Evolutionary conservation across 1,139 yeast genomes (phyloP), one percentile per base, ranked within the genome.

Genomic region (Yamadazyma atlantica): DNA sequence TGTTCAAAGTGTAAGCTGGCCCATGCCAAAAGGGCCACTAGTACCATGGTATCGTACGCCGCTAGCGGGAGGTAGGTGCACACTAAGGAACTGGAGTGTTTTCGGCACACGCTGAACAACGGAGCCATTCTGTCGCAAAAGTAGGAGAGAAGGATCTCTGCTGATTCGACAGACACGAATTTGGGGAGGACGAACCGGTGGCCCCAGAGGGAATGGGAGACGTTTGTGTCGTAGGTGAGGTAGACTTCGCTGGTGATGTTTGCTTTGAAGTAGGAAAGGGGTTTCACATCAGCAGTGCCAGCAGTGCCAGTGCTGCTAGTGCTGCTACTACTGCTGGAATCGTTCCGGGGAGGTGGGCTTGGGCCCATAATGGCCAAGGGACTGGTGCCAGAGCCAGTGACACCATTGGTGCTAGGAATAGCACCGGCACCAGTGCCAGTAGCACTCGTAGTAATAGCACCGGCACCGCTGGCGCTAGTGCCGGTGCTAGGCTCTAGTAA

Each of bases 51-150:
- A 35, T 41, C 39, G 22, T 33, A 21, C 3, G 43, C 28, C 3
- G 45, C 45, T 9, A 41, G 30, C 8, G 45, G 45, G 2, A 41
- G n/a, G 35, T 41, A 41, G 5, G 45, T 41, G 3, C 26, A 32
- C 9, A 41, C 43, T 29, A 41, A 35, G 6, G 45, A 40, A 18
- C 35, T 40, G 3, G 37, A 18, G 18, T 35, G 30, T n/a, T 39
- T 39, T 6, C 33, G 19, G 27, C 26, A 24, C 2, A 39, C 36
- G 27, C 44, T 41, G 27, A 41, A 41, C 19, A 17, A 32, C 18
- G 44, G 44, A 18, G 44, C 44, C 23, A 41, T 41, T 29, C 21
- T n/a, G 10, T 29, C 32, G 18, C 40, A 36, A 23, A 41, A 41
- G 28, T 41, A 41, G 1, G 38, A 31, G 4, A 41, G 11, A 9